phyloP scores from a whole-genome alignment of 805 yeast species.

The Yamadazyma olivae region DNA sequence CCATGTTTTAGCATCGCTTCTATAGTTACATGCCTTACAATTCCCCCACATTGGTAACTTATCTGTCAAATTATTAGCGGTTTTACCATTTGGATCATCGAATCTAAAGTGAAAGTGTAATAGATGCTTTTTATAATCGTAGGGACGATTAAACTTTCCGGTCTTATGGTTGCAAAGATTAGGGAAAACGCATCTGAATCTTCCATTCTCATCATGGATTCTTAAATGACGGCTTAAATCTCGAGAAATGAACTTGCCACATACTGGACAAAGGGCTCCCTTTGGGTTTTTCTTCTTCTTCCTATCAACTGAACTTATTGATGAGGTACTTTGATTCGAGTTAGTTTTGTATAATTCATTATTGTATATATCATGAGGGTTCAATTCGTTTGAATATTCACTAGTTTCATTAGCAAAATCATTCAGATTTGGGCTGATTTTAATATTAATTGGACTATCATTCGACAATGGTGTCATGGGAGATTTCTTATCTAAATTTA shows the following conservation, averaged over 20 bases:
- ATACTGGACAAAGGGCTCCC: constrained; percentile 37
- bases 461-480: constrained; percentile 7
- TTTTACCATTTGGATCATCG: constrained; percentile 38
- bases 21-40: constrained; percentile 47
- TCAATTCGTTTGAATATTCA: background rate
- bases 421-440: background rate
- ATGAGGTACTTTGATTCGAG: constrained; percentile 13
- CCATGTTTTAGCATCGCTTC: constrained; percentile 53
- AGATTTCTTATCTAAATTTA: constrained; percentile 3
- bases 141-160: constrained; percentile 42
- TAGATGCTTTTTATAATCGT: constrained; percentile 44
- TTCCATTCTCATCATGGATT: constrained; percentile 41
- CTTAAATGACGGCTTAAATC: constrained; percentile 42
- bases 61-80: constrained; percentile 39
- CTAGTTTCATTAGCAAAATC: background rate
- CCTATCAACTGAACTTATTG: constrained; percentile 11
- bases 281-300: constrained; percentile 23
- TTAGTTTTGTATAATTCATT: constrained; percentile 4
- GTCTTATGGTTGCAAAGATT: constrained; percentile 40
- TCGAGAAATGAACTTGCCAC: constrained; percentile 39
- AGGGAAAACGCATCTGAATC: constrained; percentile 43
- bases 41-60: constrained; percentile 36
- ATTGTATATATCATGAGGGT: background rate
- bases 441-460: constrained; percentile 2
- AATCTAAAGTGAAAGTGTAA: constrained; percentile 41